Conservation (phyloP, 805 yeast genomes). For the Ascoidea tarda region DNA sequence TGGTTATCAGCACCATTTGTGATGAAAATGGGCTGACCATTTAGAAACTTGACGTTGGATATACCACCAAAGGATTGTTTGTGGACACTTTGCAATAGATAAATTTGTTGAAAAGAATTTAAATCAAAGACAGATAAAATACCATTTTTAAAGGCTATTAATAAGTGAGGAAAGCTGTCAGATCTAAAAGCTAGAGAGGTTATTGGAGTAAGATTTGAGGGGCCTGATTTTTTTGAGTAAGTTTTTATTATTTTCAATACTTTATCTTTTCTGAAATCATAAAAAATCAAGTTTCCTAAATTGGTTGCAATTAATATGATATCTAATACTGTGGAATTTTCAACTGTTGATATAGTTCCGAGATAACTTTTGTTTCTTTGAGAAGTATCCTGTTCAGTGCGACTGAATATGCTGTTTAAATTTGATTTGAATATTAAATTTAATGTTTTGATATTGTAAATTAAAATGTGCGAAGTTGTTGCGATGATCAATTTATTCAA, state of each 20-base stretch:
- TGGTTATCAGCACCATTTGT: slow-evolving; percentile 88
- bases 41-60: slow-evolving; percentile 55
- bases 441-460: slow-evolving; percentile 69
- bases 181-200: slow-evolving; percentile 74
- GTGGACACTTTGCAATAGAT: slow-evolving; percentile 61
- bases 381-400: slow-evolving; percentile 2
- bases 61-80: slow-evolving; percentile 66
- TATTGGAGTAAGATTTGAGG: slow-evolving; percentile 21
- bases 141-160: slow-evolving; percentile 66
- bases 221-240: slow-evolving; percentile 22
- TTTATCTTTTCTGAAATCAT: slow-evolving; percentile 53
- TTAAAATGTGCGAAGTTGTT: slow-evolving; percentile 45
- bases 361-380: slow-evolving; percentile 25
- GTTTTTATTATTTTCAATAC: slow-evolving; percentile 34
- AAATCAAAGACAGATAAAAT: slow-evolving; percentile 80
- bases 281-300: slow-evolving; percentile 50
- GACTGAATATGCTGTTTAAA: slow-evolving; percentile 8
- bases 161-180: slow-evolving; percentile 77
- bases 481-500: slow-evolving; percentile 78
- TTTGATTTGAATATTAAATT: slow-evolving; percentile 45
- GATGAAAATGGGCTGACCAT: slow-evolving; percentile 84
- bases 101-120: slow-evolving; percentile 58
- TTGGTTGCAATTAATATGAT: slow-evolving; percentile 64
- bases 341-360: slow-evolving; percentile 52
- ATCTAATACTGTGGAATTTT: slow-evolving; percentile 79